Conservation (phyloP, 2,329 filamentous ascomycete genomes). For the Ploettnerulaceae sp. region DNA sequence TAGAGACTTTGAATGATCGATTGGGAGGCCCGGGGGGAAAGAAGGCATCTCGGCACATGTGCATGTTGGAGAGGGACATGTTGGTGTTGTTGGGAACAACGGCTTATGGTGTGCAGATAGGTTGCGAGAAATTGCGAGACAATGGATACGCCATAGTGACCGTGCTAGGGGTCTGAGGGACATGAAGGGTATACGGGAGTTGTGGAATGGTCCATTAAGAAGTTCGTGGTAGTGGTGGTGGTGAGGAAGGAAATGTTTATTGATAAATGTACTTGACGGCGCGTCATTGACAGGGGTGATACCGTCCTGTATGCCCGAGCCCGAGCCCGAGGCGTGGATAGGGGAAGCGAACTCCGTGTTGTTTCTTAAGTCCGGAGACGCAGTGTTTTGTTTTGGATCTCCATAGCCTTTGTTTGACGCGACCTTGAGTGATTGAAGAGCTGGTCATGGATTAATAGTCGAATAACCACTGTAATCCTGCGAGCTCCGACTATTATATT, state of each 20-base stretch:
- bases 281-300: slow-evolving; percentile 4
- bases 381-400: background rate
- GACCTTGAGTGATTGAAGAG: background rate
- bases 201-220: too few species aligned
- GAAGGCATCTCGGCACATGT: slow-evolving; percentile 62
- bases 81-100: slow-evolving; percentile 28
- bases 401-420: background rate
- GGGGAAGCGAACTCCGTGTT: slow-evolving; percentile 4
- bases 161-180: slow-evolving; percentile 19
- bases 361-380: background rate
- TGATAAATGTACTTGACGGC: too few species aligned
- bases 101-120: slow-evolving; percentile 2
- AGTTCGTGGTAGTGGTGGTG: too few species aligned
- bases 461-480: too few species aligned
- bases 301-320: too few species aligned
- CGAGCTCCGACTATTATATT: too few species aligned
- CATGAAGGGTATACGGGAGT: slow-evolving; percentile 15
- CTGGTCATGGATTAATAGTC: background rate
- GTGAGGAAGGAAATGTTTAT: too few species aligned
- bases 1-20: slow-evolving; percentile 66
- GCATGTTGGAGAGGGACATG: slow-evolving; percentile 73
- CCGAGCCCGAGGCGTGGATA: too few species aligned
- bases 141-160: slow-evolving; percentile 18
- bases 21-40: slow-evolving; percentile 63
- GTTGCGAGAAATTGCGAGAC: background rate